Evolutionary conservation across 805 yeast species (phyloP).

Genomic region (Lipomyces chichibuensis): DNA sequence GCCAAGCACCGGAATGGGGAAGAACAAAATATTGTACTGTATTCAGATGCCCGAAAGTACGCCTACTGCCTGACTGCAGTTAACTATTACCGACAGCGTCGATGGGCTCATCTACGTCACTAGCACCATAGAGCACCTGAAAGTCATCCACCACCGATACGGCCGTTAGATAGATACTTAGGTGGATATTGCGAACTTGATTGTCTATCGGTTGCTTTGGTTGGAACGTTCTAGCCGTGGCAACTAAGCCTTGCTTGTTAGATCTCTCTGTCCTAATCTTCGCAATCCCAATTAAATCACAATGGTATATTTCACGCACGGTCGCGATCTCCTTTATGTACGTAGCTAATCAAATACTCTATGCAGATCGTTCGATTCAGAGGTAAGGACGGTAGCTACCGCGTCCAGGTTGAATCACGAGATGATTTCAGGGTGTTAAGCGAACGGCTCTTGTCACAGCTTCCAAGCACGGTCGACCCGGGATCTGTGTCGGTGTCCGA

Average conservation of each 20-base stretch:
- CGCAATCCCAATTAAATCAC: not conserved
- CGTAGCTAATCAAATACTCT: not conserved
- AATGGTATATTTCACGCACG: not conserved
- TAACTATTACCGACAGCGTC: no score
- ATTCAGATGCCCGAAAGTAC: no score
- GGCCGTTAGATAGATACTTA: not conserved
- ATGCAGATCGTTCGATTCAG: slow-evolving; percentile 75
- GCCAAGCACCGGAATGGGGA: slow-evolving; percentile 6
- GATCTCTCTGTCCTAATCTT: not conserved
- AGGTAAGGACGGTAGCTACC: slow-evolving; percentile 78
- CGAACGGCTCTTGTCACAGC: slow-evolving; percentile 43
- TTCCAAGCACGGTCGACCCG: slow-evolving; percentile 43
- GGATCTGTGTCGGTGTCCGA: slow-evolving; percentile 49
- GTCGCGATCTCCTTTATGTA: not conserved
- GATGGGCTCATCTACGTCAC: not conserved
- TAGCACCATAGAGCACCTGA: not conserved
- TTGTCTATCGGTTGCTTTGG: not conserved
- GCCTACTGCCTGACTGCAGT: no score
- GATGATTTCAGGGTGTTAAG: slow-evolving; percentile 53
- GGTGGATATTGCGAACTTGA: not conserved
- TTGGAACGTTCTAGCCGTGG: not conserved
- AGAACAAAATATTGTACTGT: slow-evolving; percentile 9
- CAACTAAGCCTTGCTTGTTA: not conserved
- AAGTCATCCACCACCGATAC: not conserved
- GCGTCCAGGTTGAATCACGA: slow-evolving; percentile 57